Conservation (phyloP, 495 filamentous ascomycete genomes). For the Neurospora pannonica region DNA sequence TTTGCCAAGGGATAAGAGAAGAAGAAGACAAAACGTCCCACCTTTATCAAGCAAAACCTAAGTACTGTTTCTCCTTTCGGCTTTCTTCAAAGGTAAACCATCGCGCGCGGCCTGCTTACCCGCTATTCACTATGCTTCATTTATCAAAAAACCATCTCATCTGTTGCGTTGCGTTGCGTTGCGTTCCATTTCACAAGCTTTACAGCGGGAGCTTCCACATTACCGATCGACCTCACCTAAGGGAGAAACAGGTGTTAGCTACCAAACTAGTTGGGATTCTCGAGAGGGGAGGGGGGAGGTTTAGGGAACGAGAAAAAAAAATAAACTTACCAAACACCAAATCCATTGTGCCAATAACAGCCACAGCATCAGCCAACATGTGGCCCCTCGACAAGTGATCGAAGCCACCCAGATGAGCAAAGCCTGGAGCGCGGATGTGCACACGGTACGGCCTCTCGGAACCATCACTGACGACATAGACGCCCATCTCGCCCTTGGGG, state of each 20-base stretch:
- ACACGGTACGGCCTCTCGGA: slow-evolving; percentile 94
- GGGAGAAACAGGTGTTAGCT: not conserved
- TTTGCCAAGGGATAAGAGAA: not conserved
- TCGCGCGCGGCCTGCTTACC: not conserved
- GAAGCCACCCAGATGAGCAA: slow-evolving; percentile 90
- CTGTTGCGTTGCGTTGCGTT: not conserved
- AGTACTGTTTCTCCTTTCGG: not conserved
- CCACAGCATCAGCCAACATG: slow-evolving; percentile 91
- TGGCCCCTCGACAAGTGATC: slow-evolving; percentile 89
- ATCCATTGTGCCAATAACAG: slow-evolving; percentile 94
- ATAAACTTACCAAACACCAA: slow-evolving; percentile 49
- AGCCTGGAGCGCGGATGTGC: slow-evolving; percentile 94
- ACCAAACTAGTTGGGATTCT: slow-evolving; percentile 3
- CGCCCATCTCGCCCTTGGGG: slow-evolving; percentile 98
- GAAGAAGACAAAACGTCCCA: not conserved
- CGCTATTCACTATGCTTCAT: not conserved
- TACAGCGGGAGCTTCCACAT: slow-evolving; percentile 3
- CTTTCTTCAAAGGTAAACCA: not conserved
- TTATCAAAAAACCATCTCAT: not conserved
- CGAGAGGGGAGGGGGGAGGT: not conserved
- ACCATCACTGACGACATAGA: slow-evolving; percentile 93
- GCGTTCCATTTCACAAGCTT: not conserved
- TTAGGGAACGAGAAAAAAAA: not conserved
- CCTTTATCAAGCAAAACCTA: not conserved
- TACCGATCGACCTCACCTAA: slow-evolving; percentile 44